These are phyloP conservation scores for Antrodiella citrinella DNA, from an alignment of 768 basidiomycete genomes.

Conservation along the genomic window DNA sequence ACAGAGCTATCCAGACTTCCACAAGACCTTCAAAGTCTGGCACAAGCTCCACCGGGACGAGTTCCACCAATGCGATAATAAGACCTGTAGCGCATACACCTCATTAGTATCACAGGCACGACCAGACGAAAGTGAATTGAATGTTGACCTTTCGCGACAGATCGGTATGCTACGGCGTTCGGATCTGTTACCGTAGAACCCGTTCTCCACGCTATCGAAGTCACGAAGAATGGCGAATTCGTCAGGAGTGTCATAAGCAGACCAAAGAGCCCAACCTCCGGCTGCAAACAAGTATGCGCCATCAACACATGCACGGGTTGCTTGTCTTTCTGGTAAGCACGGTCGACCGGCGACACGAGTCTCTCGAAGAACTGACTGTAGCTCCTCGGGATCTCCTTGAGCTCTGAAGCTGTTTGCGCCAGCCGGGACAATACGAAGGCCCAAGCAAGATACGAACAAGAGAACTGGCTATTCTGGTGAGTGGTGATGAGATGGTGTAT, in stretches of 20 bases:
- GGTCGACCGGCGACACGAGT: conserved; percentile 32
- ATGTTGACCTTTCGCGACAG: conserved; percentile 84
- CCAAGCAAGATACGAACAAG: conserved; percentile 76
- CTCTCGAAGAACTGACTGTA: conserved; percentile 51
- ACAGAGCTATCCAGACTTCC: conserved; percentile 73
- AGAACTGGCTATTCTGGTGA: conserved; percentile 54
- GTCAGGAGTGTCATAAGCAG: conserved; percentile 53
- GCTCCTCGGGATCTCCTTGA: conserved; percentile 43
- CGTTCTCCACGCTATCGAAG: conserved; percentile 58
- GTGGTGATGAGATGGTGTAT: conserved; percentile 63
- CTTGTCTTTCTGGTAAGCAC: conserved; percentile 46
- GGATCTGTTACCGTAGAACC: conserved; percentile 65
- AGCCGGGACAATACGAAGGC: conserved; percentile 70
- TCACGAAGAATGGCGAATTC: conserved; percentile 69
- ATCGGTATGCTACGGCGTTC: conserved; percentile 72
- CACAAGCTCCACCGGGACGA: conserved; percentile 69
- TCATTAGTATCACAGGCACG: conserved; percentile 7
- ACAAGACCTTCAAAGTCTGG: conserved; percentile 64
- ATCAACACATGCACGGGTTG: conserved; percentile 52
- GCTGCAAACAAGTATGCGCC: conserved; percentile 46
- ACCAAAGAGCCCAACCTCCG: conserved; percentile 52
- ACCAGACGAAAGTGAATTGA: too few relatives aligned
- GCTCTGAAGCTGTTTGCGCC: conserved; percentile 33
- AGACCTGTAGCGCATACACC: conserved; percentile 61
- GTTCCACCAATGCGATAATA: conserved; percentile 63